phyloP scores from a whole-genome alignment of 495 filamentous ascomycete genomes.

The Xylaria flabelliformis region DNA sequence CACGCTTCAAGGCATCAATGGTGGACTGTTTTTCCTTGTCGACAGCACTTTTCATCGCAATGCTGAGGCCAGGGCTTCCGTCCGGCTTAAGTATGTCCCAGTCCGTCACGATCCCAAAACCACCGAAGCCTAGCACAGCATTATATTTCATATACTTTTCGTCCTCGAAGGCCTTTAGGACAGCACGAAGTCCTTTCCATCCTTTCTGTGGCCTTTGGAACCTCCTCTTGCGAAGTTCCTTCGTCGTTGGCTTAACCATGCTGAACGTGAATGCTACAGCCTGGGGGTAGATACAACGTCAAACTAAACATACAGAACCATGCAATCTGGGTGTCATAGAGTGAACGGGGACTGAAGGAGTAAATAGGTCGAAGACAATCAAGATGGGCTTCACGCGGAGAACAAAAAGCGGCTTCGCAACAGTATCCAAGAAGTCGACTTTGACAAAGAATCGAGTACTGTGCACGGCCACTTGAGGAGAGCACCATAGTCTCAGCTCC shows the following conservation, averaged over 20 bases:
- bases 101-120: conserved; percentile 15
- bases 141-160: conserved; percentile 7
- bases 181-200: conserved; percentile 11
- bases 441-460: conserved; percentile 11
- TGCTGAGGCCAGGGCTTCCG: background rate
- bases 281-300: background rate
- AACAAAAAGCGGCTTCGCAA: background rate
- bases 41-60: conserved; percentile 15
- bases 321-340: background rate
- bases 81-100: conserved; percentile 3
- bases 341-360: background rate
- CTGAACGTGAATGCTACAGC: background rate
- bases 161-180: background rate
- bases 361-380: background rate
- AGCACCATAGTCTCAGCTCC: background rate
- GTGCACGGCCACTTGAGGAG: background rate
- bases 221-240: background rate
- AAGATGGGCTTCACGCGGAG: background rate
- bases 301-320: background rate
- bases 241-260: background rate
- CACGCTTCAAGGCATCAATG: background rate
- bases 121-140: conserved; percentile 16
- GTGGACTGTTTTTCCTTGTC: background rate
- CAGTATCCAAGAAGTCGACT: background rate
- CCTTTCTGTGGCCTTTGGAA: background rate